Percentiles rank a stretch among this genome's conserved stretches.
Evolutionary conservation across 805 yeast genomes (phyloP).

Genomic region (Yarrowia yakushimensis): DNA sequence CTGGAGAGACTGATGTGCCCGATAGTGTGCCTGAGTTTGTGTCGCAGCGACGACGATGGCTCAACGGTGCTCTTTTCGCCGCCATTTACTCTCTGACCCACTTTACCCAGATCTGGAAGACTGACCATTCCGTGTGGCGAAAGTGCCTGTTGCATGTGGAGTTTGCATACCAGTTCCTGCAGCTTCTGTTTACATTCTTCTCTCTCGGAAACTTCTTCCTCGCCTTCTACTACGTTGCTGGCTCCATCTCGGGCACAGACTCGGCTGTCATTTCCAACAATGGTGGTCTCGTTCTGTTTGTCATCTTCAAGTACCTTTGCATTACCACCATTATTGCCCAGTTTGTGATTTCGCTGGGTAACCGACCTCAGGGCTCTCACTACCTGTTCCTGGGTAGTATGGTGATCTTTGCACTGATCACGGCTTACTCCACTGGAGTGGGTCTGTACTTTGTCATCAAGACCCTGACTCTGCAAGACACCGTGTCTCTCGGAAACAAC

Average conservation of each 20-base stretch:
- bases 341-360: conserved; percentile 92
- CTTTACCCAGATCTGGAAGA: conserved; percentile 82
- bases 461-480: conserved; percentile 44
- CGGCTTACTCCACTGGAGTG: conserved; percentile 73
- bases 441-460: conserved; percentile 75
- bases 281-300: conserved; percentile 82
- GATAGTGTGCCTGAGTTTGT: conserved; percentile 92
- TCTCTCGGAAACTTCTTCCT: conserved; percentile 88
- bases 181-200: conserved; percentile 83
- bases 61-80: conserved; percentile 96
- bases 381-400: conserved; percentile 71
- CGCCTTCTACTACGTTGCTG: conserved; percentile 90
- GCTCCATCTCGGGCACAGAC: conserved; percentile 58
- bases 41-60: conserved; percentile 96
- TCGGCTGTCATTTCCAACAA: conserved; percentile 46
- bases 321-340: conserved; percentile 81
- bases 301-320: conserved; percentile 80
- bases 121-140: conserved; percentile 78
- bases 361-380: conserved; percentile 94
- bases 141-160: conserved; percentile 81
- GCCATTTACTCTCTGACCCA: conserved; percentile 86
- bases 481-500: conserved; percentile 40
- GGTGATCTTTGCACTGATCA: conserved; percentile 69
- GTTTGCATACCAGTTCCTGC: conserved; percentile 80
- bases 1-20: conserved; percentile 96